phyloP scores from a whole-genome alignment of 257 asterid genomes.

The Petrea volubilis region DNA sequence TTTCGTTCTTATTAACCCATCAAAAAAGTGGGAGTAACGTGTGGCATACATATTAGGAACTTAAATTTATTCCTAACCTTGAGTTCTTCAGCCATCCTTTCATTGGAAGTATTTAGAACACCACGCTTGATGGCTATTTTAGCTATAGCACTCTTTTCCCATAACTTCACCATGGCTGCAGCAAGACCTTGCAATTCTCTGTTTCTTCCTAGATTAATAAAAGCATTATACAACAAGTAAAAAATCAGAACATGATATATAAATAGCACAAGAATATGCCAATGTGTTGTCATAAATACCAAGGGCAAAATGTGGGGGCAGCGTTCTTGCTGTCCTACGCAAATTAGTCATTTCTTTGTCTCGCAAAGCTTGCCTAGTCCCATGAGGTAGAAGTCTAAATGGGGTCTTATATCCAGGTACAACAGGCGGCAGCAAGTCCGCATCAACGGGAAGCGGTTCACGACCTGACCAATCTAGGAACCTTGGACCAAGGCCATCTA shows the following conservation, averaged over 20 bases:
- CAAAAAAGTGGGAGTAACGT: neutral
- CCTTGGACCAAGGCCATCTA: conserved; percentile 86
- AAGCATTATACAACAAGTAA: neutral
- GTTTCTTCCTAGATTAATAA: conserved; percentile 61
- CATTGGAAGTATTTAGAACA: conserved; percentile 74
- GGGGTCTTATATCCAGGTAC: conserved; percentile 75
- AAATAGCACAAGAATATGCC: conserved; percentile 15
- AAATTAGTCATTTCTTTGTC: conserved; percentile 73
- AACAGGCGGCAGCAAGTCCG: conserved; percentile 77
- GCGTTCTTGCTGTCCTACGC: conserved; percentile 64
- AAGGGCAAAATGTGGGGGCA: conserved; percentile 94
- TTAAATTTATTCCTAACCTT: conserved; percentile 47
- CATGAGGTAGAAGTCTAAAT: conserved; percentile 73
- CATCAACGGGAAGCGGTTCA: conserved; percentile 88
- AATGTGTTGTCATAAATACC: conserved; percentile 41
- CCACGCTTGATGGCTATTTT: conserved; percentile 94
- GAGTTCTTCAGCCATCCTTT: conserved; percentile 95
- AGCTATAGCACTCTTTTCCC: conserved; percentile 81
- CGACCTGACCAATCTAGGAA: conserved; percentile 87
- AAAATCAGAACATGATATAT: neutral
- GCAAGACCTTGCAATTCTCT: conserved; percentile 92
- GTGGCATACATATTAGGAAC: neutral
- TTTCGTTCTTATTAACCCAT: neutral
- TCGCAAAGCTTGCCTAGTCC: conserved; percentile 47
- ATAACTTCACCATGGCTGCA: conserved; percentile 76